Conservation (phyloP, 805 yeast genomes). For the Lachancea fermentati region DNA sequence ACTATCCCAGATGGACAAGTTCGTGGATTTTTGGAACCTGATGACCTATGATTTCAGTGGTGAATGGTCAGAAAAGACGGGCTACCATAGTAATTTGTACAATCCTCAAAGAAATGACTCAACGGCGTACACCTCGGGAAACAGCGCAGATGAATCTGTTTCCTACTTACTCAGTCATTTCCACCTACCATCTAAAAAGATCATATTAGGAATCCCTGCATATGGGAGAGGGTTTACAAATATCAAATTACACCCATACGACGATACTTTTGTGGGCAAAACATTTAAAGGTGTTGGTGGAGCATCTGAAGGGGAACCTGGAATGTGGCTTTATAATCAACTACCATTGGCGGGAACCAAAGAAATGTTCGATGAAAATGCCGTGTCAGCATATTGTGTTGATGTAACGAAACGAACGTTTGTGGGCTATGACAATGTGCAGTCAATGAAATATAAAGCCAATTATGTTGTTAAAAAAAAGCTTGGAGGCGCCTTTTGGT, state of each 20-base stretch:
- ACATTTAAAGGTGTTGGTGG: conserved; percentile 41
- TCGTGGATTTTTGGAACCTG: conserved; percentile 68
- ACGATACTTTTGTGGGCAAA: conserved; percentile 29
- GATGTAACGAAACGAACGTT: conserved; percentile 34
- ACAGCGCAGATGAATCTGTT: conserved; percentile 48
- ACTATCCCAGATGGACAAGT: conserved; percentile 49
- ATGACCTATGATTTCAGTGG: conserved; percentile 93
- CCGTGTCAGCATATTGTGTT: conserved; percentile 52
- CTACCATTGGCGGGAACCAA: conserved; percentile 42
- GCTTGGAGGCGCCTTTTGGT: conserved; percentile 87
- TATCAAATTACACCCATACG: conserved; percentile 32
- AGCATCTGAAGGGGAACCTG: conserved; percentile 42
- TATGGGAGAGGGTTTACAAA: conserved; percentile 61
- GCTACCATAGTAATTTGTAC: conserved; percentile 66
- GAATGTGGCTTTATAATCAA: conserved; percentile 49
- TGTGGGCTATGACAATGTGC: conserved; percentile 61
- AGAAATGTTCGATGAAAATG: conserved; percentile 48
- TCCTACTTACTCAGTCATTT: conserved; percentile 35
- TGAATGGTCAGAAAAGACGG: conserved; percentile 57
- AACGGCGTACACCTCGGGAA: conserved; percentile 29
- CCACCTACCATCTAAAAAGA: conserved; percentile 42
- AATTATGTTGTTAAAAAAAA: conserved; percentile 41
- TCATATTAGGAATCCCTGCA: conserved; percentile 80
- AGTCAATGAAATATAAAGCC: conserved; percentile 53
- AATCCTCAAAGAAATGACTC: conserved; percentile 15